These are phyloP conservation scores for Colletotrichum acutatum DNA, from an alignment of 2,329 filamentous ascomycete genomes.

Conservation along the genomic window DNA sequence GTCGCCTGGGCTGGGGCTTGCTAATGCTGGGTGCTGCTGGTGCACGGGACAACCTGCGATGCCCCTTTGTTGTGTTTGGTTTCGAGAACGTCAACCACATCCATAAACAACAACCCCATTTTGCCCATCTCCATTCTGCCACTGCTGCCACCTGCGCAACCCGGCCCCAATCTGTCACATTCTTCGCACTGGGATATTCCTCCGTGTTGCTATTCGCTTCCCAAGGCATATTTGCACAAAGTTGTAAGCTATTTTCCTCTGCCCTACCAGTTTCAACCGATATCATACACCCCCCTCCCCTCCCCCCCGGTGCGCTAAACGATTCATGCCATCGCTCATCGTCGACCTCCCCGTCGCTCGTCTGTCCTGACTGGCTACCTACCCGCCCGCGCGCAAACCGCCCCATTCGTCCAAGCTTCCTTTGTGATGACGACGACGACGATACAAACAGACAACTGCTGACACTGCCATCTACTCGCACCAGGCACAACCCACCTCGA, in stretches of 20 bases:
- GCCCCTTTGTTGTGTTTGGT: slow-evolving; percentile 28
- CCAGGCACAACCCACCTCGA: slow-evolving; percentile 10
- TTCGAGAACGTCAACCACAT: slow-evolving; percentile 12
- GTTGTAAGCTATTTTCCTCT: slow-evolving; percentile 18
- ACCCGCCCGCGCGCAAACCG: background rate
- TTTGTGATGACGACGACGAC: background rate
- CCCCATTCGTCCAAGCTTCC: background rate
- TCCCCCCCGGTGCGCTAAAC: slow-evolving; percentile 20
- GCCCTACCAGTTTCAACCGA: slow-evolving; percentile 21
- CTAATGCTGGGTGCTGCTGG: background rate
- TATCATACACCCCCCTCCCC: slow-evolving; percentile 19
- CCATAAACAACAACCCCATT: slow-evolving; percentile 19
- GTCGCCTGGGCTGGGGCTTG: slow-evolving; percentile 2
- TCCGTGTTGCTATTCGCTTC: slow-evolving; percentile 5
- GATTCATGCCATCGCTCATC: slow-evolving; percentile 5
- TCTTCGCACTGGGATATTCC: slow-evolving; percentile 23
- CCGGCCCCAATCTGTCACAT: background rate
- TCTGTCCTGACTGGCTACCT: background rate
- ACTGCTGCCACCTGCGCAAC: background rate
- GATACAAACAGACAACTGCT: slow-evolving; percentile 2
- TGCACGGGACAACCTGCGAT: slow-evolving; percentile 32
- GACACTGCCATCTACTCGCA: background rate
- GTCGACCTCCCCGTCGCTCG: slow-evolving; percentile 2
- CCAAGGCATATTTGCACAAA: slow-evolving; percentile 4
- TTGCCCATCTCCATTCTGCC: background rate